Evolutionary conservation across 306 rosid species (phyloP), one percentile per base, ranked within the genome.

Genomic region (Acacia acuminata): DNA sequence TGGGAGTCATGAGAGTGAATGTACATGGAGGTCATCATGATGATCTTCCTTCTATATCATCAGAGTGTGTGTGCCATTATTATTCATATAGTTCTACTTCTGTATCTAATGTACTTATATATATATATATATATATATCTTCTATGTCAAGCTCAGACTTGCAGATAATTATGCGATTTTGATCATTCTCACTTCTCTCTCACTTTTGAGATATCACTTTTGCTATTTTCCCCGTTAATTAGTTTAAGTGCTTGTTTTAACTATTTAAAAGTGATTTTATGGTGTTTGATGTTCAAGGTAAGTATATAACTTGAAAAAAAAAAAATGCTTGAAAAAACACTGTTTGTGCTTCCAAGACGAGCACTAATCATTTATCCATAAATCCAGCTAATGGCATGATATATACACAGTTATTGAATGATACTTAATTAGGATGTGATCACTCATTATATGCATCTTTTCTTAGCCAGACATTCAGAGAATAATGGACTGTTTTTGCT

Each of bases 1-100:
- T 48, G 82, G 72, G 66, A 58, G 65, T 44, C 45, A 44, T 76
- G 69, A 76, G 84, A 75, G 83, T 56, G 67, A 77, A 76, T 71
- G 85, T 75, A 77, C 83, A 77, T 55, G 79, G 78, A 79, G 45
- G 10, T 68, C 81, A 79, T 76, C 22, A 71, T 79, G 12, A 70
- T 70, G 27, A 56, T 56, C 24, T 6, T 48, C 75, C 34, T 43
- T 22, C 15, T 10, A 43, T 70, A 43, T 43, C 13, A 58, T 75
- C 56, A 67, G 67, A 78, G 69, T 51, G 65, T 82, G 69, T 73
- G 71, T 78, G 32, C 1, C 73, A 69, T 69, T 66, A 75, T 56
- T 65, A 75, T 75, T 71, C 60, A 13, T 66, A 56, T 65, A 24
- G 61, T 56, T 32, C 56, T 80, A 53, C 19, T 4, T 51, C 17